phyloP scores from a whole-genome alignment of 2,329 filamentous ascomycete species.

The Alternaria tenuissima region DNA sequence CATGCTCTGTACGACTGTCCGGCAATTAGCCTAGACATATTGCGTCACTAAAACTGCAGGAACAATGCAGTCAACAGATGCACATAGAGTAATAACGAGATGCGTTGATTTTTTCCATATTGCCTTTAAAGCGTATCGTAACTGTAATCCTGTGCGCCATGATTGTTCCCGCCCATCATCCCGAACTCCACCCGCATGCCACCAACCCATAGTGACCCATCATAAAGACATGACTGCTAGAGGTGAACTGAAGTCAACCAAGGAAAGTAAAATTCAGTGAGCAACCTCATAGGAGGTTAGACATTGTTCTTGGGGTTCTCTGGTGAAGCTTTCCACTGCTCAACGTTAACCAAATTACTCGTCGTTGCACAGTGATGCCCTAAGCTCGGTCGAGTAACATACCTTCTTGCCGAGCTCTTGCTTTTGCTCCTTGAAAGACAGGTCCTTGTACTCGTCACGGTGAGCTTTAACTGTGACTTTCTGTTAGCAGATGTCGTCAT shows the following conservation, averaged over 20 bases:
- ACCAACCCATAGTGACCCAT: conserved; percentile 2
- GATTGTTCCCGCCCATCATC: conserved; percentile 6
- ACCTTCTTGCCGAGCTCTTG: conserved; percentile 49
- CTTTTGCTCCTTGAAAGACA: conserved; percentile 47
- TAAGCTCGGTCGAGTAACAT: conserved; percentile 13
- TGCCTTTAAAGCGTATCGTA: conserved; percentile 23
- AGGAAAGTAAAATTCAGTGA: not conserved
- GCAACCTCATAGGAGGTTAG: conserved; percentile 6
- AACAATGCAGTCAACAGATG: conserved; percentile 30
- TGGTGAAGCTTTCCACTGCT: conserved; percentile 46
- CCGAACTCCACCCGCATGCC: conserved; percentile 4
- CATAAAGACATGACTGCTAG: not conserved
- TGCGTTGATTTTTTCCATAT: conserved; percentile 34
- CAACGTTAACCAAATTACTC: conserved; percentile 4
- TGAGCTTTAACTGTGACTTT: conserved; percentile 44
- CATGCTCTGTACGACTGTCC: conserved; percentile 4
- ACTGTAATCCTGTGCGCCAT: conserved; percentile 17
- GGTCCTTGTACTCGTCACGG: conserved; percentile 44
- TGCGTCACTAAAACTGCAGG: conserved; percentile 32
- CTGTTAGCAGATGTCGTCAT: conserved; percentile 22
- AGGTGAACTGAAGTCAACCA: not conserved
- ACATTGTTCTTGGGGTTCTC: conserved; percentile 49
- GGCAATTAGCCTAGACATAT: conserved; percentile 31
- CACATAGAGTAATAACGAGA: conserved; percentile 9
- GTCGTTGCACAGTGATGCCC: not conserved